These are phyloP conservation scores for Mimosa pudica DNA, from an alignment of 306 rosid species.

Conservation along the genomic window DNA sequence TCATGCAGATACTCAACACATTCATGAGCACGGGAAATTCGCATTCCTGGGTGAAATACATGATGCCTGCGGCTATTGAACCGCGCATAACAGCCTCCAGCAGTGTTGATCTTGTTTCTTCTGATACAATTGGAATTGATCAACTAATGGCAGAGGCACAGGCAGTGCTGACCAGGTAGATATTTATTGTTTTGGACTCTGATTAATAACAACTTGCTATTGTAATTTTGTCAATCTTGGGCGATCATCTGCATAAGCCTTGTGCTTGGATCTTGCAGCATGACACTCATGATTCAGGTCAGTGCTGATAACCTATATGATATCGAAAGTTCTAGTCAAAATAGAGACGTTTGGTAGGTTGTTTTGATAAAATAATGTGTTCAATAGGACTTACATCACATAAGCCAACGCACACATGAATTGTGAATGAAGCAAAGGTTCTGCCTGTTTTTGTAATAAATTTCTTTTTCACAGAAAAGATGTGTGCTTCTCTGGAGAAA, in stretches of 20 bases:
- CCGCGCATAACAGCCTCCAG: conserved; percentile 42
- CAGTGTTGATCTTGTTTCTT: conserved; percentile 37
- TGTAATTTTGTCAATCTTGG: conserved; percentile 17
- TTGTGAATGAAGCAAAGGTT: not conserved
- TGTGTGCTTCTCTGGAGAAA: not conserved
- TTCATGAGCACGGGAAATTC: conserved; percentile 77
- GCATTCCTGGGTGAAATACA: conserved; percentile 75
- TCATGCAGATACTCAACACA: conserved; percentile 60
- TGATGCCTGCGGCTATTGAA: conserved; percentile 68
- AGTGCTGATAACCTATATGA: conserved; percentile 15
- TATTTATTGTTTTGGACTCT: conserved; percentile 27
- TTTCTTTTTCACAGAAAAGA: conserved; percentile 4
- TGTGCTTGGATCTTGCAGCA: conserved; percentile 11
- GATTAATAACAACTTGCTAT: conserved; percentile 4
- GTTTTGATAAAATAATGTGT: not conserved
- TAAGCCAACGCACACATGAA: not conserved
- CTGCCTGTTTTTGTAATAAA: not conserved
- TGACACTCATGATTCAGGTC: not conserved
- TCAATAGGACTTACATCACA: not conserved
- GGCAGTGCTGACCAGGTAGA: conserved; percentile 79
- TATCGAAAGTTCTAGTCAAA: conserved; percentile 14
- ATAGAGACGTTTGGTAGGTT: not conserved
- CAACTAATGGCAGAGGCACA: conserved; percentile 80
- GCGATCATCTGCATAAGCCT: conserved; percentile 20
- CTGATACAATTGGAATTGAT: conserved; percentile 60